Conservation (phyloP, 306 rosid species). For the Trichosanthes truncata region DNA sequence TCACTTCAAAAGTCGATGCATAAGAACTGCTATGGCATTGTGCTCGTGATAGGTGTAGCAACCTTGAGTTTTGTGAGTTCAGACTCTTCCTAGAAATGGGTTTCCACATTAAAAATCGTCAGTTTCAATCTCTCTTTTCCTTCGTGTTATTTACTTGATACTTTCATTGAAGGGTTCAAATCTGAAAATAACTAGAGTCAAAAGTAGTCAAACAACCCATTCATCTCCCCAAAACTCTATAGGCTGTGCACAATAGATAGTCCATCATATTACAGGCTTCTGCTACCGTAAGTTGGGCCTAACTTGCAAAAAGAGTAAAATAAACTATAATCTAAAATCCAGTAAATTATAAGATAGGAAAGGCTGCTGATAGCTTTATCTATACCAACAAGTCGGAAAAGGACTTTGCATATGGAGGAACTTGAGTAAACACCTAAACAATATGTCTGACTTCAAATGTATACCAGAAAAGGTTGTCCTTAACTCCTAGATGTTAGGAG, state of each 20-base stretch:
- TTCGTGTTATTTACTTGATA: neutral
- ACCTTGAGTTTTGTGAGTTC: neutral
- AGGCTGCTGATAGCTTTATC: neutral
- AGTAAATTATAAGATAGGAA: neutral
- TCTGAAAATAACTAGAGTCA: neutral
- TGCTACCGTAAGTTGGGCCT: neutral
- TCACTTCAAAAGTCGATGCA: neutral
- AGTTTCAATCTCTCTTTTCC: neutral
- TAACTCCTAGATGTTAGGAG: neutral
- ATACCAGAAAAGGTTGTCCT: neutral
- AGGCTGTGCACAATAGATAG: neutral
- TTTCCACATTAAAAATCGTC: neutral
- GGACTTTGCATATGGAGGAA: neutral
- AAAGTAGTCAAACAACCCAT: neutral
- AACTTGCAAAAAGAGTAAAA: neutral
- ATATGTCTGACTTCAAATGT: neutral
- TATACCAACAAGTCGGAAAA: neutral
- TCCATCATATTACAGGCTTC: neutral
- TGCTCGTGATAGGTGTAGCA: neutral
- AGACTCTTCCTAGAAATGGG: neutral
- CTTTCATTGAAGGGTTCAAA: neutral
- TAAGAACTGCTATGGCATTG: neutral
- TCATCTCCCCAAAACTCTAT: neutral
- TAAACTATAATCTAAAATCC: neutral
- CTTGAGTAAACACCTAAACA: neutral